Base-by-base conservation (phyloP, 1,139 yeast genomes). In the Taphrina populina region DNA sequence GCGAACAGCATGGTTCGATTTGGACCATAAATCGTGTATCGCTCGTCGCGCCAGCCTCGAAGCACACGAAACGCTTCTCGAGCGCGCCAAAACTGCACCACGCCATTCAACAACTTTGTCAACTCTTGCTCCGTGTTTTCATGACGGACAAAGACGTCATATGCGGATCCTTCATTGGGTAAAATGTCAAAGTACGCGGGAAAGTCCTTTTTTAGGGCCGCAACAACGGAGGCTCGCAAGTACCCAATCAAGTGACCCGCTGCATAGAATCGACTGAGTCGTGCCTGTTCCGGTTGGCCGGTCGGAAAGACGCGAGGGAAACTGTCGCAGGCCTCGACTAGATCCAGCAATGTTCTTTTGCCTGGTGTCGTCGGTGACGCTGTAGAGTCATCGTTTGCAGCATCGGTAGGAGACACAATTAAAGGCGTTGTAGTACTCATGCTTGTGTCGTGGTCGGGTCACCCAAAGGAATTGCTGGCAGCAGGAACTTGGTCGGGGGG, bases 31-130 rank as follows among this genome's bases (percentile, higher is more conserved):
- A 90, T 80, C 0, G 83, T 76, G 69, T 88, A 92, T 37, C 80
- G 74, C 69, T 92, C 98, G 66, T 85, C 70, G 66, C 98, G 76
- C 98, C 98, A 92, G 2, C 95, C 96, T 57, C 76, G 71, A 3
- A 52, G 35, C 80, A 75, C 73, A 1, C 72, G 72, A 57, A 81
- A 78, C 11, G 64, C 64, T 0, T 69, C 65, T 0, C 45, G 27
- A 4, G 37, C 17, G 19, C 46, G 49, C 56, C 56, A 52, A 17
- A 34, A 34, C 19, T 45, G 52, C 17, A 37, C 47, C 17, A 43
- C 47, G 2, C 47, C 47, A 20, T 43, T 43, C 27, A 43, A 20
- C 24, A 43, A 29, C 13, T 43, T 43, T n/a, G 47, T 19, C 27
- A 43, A 21, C 13, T 30, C 21, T n/a, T 40, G 45, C 2, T 24